These are phyloP conservation scores for Vanrija humicola DNA, from an alignment of 1,284 basidiomycete species.

Conservation along the genomic window DNA sequence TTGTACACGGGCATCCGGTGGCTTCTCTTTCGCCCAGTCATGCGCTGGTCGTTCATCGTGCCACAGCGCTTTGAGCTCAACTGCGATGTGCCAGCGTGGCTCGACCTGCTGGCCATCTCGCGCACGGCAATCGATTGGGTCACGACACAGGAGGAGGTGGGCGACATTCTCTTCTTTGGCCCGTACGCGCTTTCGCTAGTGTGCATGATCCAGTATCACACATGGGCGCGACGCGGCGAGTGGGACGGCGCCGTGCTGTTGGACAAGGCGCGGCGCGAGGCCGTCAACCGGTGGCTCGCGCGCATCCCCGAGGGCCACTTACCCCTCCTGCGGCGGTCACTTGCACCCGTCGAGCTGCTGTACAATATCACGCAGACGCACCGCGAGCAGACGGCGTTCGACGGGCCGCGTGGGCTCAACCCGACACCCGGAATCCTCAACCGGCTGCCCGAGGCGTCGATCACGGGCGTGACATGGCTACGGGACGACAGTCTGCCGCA, in stretches of 20 bases:
- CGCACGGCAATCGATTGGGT: conserved; percentile 24
- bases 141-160: conserved; percentile 20
- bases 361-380: conserved; percentile 12
- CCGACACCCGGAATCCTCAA: conserved; percentile 30
- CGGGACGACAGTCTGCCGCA: conserved; percentile 21
- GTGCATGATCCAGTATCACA: conserved; percentile 19
- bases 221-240: conserved; percentile 27
- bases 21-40: conserved; percentile 29
- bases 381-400: conserved; percentile 9
- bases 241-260: conserved; percentile 28
- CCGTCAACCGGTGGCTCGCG: conserved; percentile 17
- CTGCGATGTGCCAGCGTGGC: conserved; percentile 22
- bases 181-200: conserved; percentile 23
- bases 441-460: conserved; percentile 23
- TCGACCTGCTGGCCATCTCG: conserved; percentile 14
- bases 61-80: conserved; percentile 19
- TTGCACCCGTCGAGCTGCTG: conserved; percentile 15
- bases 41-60: conserved; percentile 32
- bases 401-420: conserved; percentile 24
- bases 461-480: conserved; percentile 27
- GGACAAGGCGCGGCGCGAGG: conserved; percentile 19
- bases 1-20: conserved; percentile 17
- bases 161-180: conserved; percentile 22
- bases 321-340: conserved; percentile 18
- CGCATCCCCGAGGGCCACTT: conserved; percentile 13